Conservation (phyloP, 306 rosid genomes). For the Quercus berberidifolia region DNA sequence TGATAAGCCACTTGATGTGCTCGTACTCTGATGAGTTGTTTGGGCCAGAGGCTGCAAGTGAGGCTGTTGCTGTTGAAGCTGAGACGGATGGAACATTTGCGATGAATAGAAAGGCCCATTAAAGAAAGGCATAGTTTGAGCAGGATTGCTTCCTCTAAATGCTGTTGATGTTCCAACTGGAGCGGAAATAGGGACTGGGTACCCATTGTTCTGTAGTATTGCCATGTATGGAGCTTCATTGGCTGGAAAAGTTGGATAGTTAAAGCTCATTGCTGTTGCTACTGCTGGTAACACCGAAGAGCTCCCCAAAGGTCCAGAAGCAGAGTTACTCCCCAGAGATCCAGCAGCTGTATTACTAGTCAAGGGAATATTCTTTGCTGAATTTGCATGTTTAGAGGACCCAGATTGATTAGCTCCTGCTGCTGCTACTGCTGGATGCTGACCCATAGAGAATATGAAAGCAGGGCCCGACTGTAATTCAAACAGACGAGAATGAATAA, state of each 20-base stretch:
- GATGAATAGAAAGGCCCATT: conserved; percentile 48
- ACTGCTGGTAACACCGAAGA: conserved; percentile 47
- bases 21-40: conserved; percentile 35
- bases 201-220: conserved; percentile 50
- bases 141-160: conserved; percentile 35
- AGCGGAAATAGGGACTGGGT: conserved; percentile 48
- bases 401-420: conserved; percentile 36
- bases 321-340: conserved; percentile 20
- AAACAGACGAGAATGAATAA: conserved; percentile 17
- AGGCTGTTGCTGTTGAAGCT: conserved; percentile 51
- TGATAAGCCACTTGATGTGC: conserved; percentile 33
- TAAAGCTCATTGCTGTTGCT: conserved; percentile 35
- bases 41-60: conserved; percentile 38
- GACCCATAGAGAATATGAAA: conserved; percentile 33
- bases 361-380: conserved; percentile 29
- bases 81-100: conserved; percentile 52
- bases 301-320: conserved; percentile 33
- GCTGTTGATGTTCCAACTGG: conserved; percentile 46
- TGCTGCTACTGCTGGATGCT: conserved; percentile 44
- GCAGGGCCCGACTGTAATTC: conserved; percentile 50
- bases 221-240: conserved; percentile 49
- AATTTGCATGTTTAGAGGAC: conserved; percentile 25
- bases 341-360: conserved; percentile 34
- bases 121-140: conserved; percentile 47
- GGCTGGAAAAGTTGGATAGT: conserved; percentile 38